Evolutionary conservation across 805 yeast species (phyloP).

Genomic region (Candida peoriensis): DNA sequence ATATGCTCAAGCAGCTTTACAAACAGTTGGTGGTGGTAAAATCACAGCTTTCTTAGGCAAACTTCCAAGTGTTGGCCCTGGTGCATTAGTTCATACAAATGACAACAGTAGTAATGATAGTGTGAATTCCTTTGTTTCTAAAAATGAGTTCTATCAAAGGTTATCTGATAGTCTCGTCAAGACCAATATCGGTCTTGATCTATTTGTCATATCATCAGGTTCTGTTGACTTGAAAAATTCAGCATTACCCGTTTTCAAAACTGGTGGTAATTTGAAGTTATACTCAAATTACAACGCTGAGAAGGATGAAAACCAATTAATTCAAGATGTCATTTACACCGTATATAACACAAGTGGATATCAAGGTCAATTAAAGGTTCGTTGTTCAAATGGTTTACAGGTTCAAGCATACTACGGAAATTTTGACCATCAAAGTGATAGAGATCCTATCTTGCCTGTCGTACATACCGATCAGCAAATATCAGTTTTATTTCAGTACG

Average conservation of each 20-base stretch:
- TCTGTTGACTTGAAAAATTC: slow-evolving; percentile 70
- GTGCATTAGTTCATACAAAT: slow-evolving; percentile 42
- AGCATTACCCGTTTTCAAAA: slow-evolving; percentile 54
- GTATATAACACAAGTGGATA: slow-evolving; percentile 56
- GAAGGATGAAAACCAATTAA: slow-evolving; percentile 64
- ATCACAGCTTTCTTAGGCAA: slow-evolving; percentile 62
- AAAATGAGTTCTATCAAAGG: slow-evolving; percentile 55
- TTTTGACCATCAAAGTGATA: slow-evolving; percentile 31
- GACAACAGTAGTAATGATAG: slow-evolving; percentile 33
- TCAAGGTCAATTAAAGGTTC: slow-evolving; percentile 76
- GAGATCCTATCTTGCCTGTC: slow-evolving; percentile 69
- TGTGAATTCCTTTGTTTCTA: slow-evolving; percentile 48
- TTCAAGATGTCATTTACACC: slow-evolving; percentile 52
- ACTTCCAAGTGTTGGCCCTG: slow-evolving; percentile 80
- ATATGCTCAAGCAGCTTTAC: slow-evolving; percentile 59
- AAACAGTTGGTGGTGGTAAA: slow-evolving; percentile 76
- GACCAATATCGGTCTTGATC: slow-evolving; percentile 67
- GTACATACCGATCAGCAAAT: slow-evolving; percentile 58
- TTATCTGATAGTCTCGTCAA: slow-evolving; percentile 52
- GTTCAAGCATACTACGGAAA: slow-evolving; percentile 72
- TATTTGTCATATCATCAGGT: slow-evolving; percentile 61
- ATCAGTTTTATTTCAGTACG: slow-evolving; percentile 70
- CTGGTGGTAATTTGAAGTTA: slow-evolving; percentile 66
- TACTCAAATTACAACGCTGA: slow-evolving; percentile 66
- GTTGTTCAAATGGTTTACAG: slow-evolving; percentile 85